phyloP scores from a whole-genome alignment of 805 yeast genomes.

The Zygoascus ofunaensis region DNA sequence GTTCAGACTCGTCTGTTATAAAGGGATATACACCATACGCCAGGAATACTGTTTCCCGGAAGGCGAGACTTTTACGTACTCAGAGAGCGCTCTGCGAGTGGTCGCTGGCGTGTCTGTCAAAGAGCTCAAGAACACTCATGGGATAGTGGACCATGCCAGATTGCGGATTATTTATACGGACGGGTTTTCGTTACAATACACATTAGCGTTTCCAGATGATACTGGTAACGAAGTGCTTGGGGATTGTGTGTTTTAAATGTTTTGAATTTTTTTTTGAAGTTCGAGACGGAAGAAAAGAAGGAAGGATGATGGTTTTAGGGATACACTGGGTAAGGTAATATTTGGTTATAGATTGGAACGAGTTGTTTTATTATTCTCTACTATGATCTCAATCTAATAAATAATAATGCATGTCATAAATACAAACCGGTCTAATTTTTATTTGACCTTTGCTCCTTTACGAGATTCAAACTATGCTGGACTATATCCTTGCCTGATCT shows the following conservation, averaged over 20 bases:
- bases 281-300: no score
- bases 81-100: constrained; percentile 6
- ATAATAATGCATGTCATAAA: no score
- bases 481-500: background rate
- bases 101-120: constrained; percentile 13
- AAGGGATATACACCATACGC: constrained; percentile 36
- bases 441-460: constrained; percentile 2
- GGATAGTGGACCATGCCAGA: constrained; percentile 3
- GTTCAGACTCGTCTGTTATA: constrained; percentile 34
- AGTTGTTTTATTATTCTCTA: no score
- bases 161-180: constrained; percentile 11
- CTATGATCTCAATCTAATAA: no score
- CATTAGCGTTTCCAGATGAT: constrained; percentile 3
- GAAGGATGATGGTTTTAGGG: no score
- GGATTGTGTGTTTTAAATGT: no score
- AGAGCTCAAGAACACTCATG: constrained; percentile 5
- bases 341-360: no score
- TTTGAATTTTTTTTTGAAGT: no score
- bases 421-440: no score
- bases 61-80: constrained; percentile 8
- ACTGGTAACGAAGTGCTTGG: constrained; percentile 30
- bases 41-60: constrained; percentile 31
- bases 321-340: no score
- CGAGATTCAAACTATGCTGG: constrained; percentile 16
- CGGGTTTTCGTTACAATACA: constrained; percentile 11